A percentile compares a stretch with the other conserved stretches of the same genome.
Evolutionary conservation across 2,329 filamentous ascomycete species (phyloP).

Genomic region (Phyllosticta citriasiana): DNA sequence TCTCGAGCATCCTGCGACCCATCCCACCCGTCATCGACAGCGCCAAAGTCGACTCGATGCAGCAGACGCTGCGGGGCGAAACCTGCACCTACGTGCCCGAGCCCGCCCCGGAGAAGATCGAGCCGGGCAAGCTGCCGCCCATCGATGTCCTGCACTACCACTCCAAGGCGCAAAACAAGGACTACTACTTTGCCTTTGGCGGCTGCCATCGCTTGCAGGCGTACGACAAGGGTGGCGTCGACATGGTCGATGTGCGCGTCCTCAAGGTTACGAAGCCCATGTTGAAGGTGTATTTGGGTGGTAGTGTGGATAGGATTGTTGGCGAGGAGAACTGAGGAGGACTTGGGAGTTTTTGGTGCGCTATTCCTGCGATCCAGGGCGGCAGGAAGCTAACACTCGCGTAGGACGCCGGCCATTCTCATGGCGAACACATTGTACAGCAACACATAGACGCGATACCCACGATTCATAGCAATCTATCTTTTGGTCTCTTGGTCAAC

Average conservation of each 20-base stretch:
- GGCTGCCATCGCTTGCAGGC: constrained; percentile 11
- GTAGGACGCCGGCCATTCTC: background rate
- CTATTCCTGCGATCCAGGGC: background rate
- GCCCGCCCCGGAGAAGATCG: constrained; percentile 9
- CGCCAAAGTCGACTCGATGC: constrained; percentile 12
- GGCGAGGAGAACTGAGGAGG: background rate
- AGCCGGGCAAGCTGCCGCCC: constrained; percentile 10
- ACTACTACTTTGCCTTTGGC: constrained; percentile 12
- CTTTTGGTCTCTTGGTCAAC: background rate
- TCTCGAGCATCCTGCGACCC: constrained; percentile 8
- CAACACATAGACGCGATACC: background rate
- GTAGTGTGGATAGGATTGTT: constrained; percentile 10
- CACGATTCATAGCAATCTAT: background rate
- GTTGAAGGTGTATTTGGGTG: constrained; percentile 12
- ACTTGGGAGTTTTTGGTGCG: background rate
- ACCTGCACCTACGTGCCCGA: constrained; percentile 6
- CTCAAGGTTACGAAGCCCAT: constrained; percentile 10
- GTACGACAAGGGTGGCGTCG: constrained; percentile 6
- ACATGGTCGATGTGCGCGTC: constrained; percentile 8
- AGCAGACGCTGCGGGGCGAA: constrained; percentile 9
- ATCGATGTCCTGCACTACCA: constrained; percentile 13
- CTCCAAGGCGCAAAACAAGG: background rate
- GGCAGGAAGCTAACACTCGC: background rate
- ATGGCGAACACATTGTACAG: background rate
- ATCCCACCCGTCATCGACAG: constrained; percentile 12